Base-by-base conservation (phyloP, 108 stramenopile genomes). In the Ochromonas danica region DNA sequence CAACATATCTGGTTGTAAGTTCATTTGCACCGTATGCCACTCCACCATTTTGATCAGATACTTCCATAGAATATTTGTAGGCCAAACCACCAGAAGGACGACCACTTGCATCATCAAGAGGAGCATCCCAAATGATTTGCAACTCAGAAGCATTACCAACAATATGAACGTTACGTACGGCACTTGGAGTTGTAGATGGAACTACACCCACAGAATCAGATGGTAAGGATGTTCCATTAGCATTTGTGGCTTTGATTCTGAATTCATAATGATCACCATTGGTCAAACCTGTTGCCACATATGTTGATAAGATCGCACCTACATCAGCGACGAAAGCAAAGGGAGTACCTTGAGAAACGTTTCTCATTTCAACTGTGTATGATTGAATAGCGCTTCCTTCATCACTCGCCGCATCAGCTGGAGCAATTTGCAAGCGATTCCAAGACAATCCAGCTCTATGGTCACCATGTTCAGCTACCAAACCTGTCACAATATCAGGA, bases 101-200 rank as follows among this genome's bases (percentile, higher is more conserved):
- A 51, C 45, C 45, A 51, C 22, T 51, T 14, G 45, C 45, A 6
- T 14, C 14, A 51, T 6, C 45, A 6, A 51, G 22, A 51, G 45
- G 45, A 14, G 45, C 45, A 51, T 51, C 45, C 45, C 45, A 51
- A 22, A 51, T 51, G 22, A 51, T 51, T 51, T 51, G 45, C 45
- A 51, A 51, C 45, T 51, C 45, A 51, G 45, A 51, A 14, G 45
- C 45, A 51, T 51, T 51, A 51, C 45, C 45, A 51, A 22, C 45
- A 51, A 51, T 51, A 22, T 51, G 45, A 6, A 51, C 45, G 22
- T 51, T 51, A 22, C 45, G 45, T 14, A 51, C 45, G 22, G 14
- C 6, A 51, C 45, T 51, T 51, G 45, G 45, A 14, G 45, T 14
- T 14, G 45, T 51, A 51, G 45, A 51, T 51, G 45, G 45, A 14